Conservation (phyloP, 2,329 filamentous ascomycete genomes). For the Penicillium sp. region DNA sequence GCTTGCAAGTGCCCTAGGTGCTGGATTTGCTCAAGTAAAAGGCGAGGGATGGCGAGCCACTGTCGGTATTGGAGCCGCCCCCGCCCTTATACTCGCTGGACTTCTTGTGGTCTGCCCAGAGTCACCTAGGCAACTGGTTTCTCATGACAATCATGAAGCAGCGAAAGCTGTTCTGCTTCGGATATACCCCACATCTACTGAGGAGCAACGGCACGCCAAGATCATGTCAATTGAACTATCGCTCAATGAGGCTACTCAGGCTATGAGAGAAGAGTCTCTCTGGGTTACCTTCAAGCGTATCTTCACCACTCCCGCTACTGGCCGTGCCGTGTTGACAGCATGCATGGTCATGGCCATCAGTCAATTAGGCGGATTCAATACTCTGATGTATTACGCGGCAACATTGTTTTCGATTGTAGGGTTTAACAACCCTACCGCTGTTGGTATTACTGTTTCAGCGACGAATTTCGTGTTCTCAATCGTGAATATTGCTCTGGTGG, state of each 20-base stretch:
- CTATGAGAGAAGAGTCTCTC: conserved; percentile 21
- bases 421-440: conserved; percentile 57
- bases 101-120: conserved; percentile 58
- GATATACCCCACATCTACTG: conserved; percentile 40
- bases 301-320: conserved; percentile 20
- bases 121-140: conserved; percentile 56
- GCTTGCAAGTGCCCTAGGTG: conserved; percentile 48
- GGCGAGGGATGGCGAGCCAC: conserved; percentile 58
- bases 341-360: conserved; percentile 37
- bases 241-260: conserved; percentile 44
- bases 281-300: conserved; percentile 19
- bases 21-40: conserved; percentile 47
- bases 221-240: conserved; percentile 50
- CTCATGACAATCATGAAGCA: conserved; percentile 49
- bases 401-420: conserved; percentile 56
- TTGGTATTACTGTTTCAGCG: conserved; percentile 50
- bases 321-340: conserved; percentile 18
- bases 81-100: conserved; percentile 52
- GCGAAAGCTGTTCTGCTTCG: conserved; percentile 44
- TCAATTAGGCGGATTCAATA: conserved; percentile 55
- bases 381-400: conserved; percentile 53
- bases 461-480: conserved; percentile 55
- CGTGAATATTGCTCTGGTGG: conserved; percentile 54
- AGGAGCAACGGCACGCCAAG: conserved; percentile 54
- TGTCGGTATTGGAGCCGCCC: conserved; percentile 54